Conservation (phyloP, 176 grass and related monocot genomes). For the Tillandsia fasciculata region DNA sequence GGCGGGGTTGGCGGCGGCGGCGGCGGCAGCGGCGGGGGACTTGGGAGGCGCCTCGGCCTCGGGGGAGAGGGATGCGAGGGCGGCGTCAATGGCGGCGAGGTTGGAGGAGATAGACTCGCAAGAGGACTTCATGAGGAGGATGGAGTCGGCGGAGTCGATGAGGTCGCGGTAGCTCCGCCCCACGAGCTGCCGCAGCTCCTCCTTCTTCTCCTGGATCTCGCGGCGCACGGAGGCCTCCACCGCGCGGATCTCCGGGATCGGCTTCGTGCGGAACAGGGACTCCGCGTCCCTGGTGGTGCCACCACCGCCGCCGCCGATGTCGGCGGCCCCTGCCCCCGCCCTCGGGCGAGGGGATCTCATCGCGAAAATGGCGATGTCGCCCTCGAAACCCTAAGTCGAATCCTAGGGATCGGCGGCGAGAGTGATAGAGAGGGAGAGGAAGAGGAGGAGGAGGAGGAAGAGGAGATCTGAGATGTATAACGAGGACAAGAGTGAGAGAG, state of each 20-base stretch:
- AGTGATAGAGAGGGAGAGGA: neutral
- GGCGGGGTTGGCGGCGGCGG: slow-evolving; percentile 25
- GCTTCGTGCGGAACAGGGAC: slow-evolving; percentile 76
- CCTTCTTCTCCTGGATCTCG: slow-evolving; percentile 89
- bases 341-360: slow-evolving; percentile 9
- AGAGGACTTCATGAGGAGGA: slow-evolving; percentile 81
- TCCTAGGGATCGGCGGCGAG: neutral
- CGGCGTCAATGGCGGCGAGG: slow-evolving; percentile 50
- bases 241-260: slow-evolving; percentile 80
- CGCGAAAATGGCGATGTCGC: neutral
- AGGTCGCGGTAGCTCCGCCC: slow-evolving; percentile 95
- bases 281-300: slow-evolving; percentile 53
- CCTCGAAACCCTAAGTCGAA: neutral
- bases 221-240: slow-evolving; percentile 48
- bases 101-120: slow-evolving; percentile 62
- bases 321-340: slow-evolving; percentile 19
- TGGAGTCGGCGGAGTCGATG: slow-evolving; percentile 90
- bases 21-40: slow-evolving; percentile 2
- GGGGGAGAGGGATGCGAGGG: slow-evolving; percentile 58
- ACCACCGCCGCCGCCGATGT: slow-evolving; percentile 18
- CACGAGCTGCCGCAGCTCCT: slow-evolving; percentile 94
- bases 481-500: too few species aligned
- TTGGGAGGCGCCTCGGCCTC: slow-evolving; percentile 27
- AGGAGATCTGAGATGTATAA: neutral
- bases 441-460: neutral